These are phyloP conservation scores for Cladosporium sp. DNA, from an alignment of 2,329 filamentous ascomycete species.

Conservation along the genomic window DNA sequence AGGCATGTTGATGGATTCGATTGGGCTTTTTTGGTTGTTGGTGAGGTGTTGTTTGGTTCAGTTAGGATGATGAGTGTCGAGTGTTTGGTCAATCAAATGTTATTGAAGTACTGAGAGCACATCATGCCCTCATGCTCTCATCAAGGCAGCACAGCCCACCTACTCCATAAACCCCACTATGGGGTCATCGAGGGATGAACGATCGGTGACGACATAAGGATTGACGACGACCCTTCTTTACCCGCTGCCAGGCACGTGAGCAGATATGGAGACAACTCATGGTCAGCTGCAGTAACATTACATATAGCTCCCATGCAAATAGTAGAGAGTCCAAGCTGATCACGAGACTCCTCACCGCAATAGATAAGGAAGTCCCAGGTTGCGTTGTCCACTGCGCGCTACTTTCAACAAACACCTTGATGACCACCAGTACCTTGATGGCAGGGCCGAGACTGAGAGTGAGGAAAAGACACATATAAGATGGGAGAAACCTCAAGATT, in stretches of 20 bases:
- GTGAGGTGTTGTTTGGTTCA: not conserved
- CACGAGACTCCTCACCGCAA: not conserved
- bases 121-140: not conserved
- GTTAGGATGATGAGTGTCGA: not conserved
- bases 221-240: constrained; percentile 2
- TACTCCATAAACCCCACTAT: constrained; percentile 9
- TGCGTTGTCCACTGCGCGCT: constrained; percentile 1
- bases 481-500: constrained; percentile 5
- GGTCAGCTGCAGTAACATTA: not conserved
- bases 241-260: not conserved
- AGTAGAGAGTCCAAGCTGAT: not conserved
- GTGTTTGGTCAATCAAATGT: not conserved
- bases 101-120: not conserved
- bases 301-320: constrained; percentile 13
- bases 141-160: constrained; percentile 9
- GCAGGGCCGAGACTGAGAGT: not conserved
- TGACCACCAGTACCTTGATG: constrained; percentile 13
- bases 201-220: not conserved
- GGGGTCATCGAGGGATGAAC: not conserved
- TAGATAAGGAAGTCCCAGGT: constrained; percentile 5
- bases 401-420: constrained; percentile 16
- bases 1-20: constrained; percentile 38
- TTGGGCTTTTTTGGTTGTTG: not conserved
- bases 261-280: not conserved
- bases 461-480: constrained; percentile 1